phyloP scores from a whole-genome alignment of 2,329 filamentous ascomycete genomes.

The Parascedosporium putredinis region DNA sequence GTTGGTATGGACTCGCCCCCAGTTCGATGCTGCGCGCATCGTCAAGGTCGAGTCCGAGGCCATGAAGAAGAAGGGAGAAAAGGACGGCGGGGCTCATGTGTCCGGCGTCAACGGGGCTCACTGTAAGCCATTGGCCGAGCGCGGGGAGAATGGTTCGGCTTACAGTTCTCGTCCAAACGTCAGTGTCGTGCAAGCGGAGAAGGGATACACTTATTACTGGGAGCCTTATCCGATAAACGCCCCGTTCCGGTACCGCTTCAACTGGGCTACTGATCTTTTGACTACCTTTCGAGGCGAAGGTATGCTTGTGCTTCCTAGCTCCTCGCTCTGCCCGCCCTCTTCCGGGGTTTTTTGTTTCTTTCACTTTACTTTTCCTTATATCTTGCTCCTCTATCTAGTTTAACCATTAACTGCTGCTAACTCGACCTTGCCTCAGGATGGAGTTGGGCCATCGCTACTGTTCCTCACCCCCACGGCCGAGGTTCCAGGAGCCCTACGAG shows the following conservation, averaged over 20 bases:
- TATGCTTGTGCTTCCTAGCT: conserved; percentile 15
- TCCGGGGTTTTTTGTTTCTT: no score
- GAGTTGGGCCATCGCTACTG: conserved; percentile 42
- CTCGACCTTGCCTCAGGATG: conserved; percentile 31
- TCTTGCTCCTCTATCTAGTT: no score
- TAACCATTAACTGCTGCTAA: no score
- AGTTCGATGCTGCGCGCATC: conserved; percentile 44
- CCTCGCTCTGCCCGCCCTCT: no score
- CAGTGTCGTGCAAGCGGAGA: conserved; percentile 9
- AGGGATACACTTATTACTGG: conserved; percentile 45
- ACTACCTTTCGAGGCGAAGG: conserved; percentile 44
- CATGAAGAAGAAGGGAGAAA: background rate
- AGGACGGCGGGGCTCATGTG: background rate
- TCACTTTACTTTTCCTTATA: no score
- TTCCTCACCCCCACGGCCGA: conserved; percentile 35
- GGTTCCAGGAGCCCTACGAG: conserved; percentile 26
- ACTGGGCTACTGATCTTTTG: conserved; percentile 46
- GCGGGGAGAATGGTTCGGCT: background rate
- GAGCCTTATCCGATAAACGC: conserved; percentile 44
- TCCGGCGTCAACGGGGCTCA: background rate
- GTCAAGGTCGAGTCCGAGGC: conserved; percentile 22
- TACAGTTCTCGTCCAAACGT: background rate
- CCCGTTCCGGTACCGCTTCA: conserved; percentile 36
- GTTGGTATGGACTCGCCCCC: conserved; percentile 43
- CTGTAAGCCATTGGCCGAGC: background rate